Evolutionary conservation across 1,284 basidiomycete genomes (phyloP), one percentile per base, ranked within the genome.

Genomic region (Paramarasmius palmivorus): DNA sequence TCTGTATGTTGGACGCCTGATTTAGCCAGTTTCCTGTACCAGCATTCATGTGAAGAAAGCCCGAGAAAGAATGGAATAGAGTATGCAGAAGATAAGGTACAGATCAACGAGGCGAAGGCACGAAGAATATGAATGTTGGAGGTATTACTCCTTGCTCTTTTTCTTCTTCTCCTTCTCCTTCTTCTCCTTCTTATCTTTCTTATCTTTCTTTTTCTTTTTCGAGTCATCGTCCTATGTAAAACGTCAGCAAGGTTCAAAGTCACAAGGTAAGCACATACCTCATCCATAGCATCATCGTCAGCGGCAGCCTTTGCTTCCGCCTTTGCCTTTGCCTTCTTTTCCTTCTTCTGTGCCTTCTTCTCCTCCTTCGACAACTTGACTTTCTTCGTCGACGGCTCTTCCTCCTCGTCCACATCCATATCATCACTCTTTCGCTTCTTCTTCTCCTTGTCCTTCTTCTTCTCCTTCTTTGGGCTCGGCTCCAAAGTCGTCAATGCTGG

Each of bases 271-370:
- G 23, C 10, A 44, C 19, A 59, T 9, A 34, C 54, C 37, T 23
- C 26, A 26, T 22, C 37, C 41, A 49, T 36, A 62, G 69, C 78
- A 57, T 73, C 72, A 45, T 45, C 55, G 17, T 37, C 46, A 17
- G 64, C 69, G 23, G 62, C 69, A 42, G 53, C 69, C 22, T 61
- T 71, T 38, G 70, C 76, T 53, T 73, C 75, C 51, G 67, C 70
- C 65, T 81, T 78, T 9, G 71, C 74, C 59, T 79, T 73, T 68
- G 81, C 77, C 73, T 90, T 90, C 73, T 86, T 83, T 46, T 82
- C 83, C 72, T 87, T 90, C 73, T 90, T 92, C 67, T 88, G 71
- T 26, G 84, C 85, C 74, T 88, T 90, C 76, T 90, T 90, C 73
- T 90, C 88, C 72, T 91, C 89, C 71, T 92, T 92, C 40, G 83